Evolutionary conservation across 2,329 filamentous ascomycete genomes (phyloP), one percentile per base, ranked within the genome.

Genomic region (Sporothrix inflata): DNA sequence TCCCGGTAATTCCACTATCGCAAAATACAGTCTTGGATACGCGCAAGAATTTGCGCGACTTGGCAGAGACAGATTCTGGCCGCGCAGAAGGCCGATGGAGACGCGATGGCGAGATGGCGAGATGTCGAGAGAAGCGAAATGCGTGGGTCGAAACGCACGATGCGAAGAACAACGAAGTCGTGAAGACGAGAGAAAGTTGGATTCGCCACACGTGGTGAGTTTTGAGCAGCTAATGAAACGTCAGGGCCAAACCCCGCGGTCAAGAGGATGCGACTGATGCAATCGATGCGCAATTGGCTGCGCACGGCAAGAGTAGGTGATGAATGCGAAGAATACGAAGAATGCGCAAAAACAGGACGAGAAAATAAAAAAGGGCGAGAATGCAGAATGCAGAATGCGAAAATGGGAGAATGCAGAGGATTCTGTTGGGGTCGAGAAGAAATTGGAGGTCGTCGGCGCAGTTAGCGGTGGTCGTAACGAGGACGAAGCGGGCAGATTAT

Each of bases 261-360:
- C 47, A 40, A 16, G 27, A 53, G 19, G 47, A 51, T 38, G 45
- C 45, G 24, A 61, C 34, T 40, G 57, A 21, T 66, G 24, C 61
- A 65, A 47, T 27, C 61, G 60, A 65, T 38, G 45, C 45, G 45
- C 42, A 67, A 67, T 67, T 67, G 65, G n/a, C 30, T 51, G 42
- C 45, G 47, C 65, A 38, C 27, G n/a, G 14, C 14, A n/a, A 12
- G 21, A 2, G 11, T 27, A 19, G 4, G 16, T 49, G 47, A 8
- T 4, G 6, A 19, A 16, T 42, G n/a, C 40, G 7, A 27, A 45
- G 21, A 45, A 42, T 24, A 11, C 42, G 16, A 60, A 53, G n/a
- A 67, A 16, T 8, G 27, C 11, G 14, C 6, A 21, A 40, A 40
- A 12, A 30, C 11, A 19, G 21, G 21, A 53, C 21, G 12, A 30